Evolutionary conservation across 805 yeast genomes (phyloP), one percentile per base, ranked within the genome.

Genomic region (Nakazawaea pomicola): DNA sequence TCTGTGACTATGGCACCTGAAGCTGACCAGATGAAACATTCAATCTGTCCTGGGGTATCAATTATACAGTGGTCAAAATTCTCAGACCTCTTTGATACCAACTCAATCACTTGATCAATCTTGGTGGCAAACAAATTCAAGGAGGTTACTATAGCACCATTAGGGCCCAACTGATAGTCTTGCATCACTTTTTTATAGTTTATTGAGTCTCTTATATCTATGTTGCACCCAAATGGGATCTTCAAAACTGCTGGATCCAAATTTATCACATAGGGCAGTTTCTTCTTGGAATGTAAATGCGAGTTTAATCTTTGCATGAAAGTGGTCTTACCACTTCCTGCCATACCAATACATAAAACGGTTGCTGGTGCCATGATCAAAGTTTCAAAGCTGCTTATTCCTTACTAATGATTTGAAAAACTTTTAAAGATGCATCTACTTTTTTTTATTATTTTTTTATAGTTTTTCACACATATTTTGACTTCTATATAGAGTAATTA

Each of bases 41-140:
- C 99, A 47, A 93, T 93, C 63, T 93, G 99, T 10, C 99, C 99
- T 0, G 99, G 99, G 1, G 99, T 93, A 63, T 93, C 99, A 38
- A 91, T 77, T 28, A 93, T 81, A 49, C 90, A 85, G 58, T 89
- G 83, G 16, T 77, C 61, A 49, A 70, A 70, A 40, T 65, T 60
- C 17, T 68, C 72, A 1, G 80, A 65, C 50, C 91, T 77, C 56
- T 89, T 88, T 54, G 89, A 95, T 16, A 91, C 84, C 29, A 93
- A 67, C 29, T 76, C 74, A 36, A 93, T 80, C 4, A 93, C 97
- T 64, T 93, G 99, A 60, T 93, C 99, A 44, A 93, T 88, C 62
- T 93, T 93, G 11, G 99, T 93, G 36, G 96, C 70, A 57, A 93
- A 93, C 38, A 93, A 67, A 57, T 93, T 93, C 46, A 93, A 69